Conservation (phyloP, 768 basidiomycete genomes). For the Amanita brunnescens region DNA sequence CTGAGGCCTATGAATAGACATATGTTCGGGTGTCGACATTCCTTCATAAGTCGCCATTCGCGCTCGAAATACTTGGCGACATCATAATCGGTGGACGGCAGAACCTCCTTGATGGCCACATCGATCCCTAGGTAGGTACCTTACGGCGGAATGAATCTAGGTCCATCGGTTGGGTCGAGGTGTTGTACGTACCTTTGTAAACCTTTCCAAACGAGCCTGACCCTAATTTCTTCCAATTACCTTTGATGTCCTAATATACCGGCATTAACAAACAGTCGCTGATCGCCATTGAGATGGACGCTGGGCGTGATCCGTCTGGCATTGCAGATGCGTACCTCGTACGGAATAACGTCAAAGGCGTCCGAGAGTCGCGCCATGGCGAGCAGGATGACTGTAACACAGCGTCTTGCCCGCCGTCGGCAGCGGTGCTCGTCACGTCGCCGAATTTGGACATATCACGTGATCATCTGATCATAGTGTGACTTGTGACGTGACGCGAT, state of each 20-base stretch:
- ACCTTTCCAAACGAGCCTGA: slow-evolving; percentile 93
- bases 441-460: background rate
- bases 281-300: slow-evolving; percentile 4
- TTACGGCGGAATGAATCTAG: slow-evolving; percentile 26
- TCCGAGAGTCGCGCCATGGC: slow-evolving; percentile 37
- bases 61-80: slow-evolving; percentile 96
- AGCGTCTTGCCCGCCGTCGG: background rate
- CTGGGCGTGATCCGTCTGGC: background rate
- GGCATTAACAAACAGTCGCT: background rate
- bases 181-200: slow-evolving; percentile 56
- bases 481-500: background rate
- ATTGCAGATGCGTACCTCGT: slow-evolving; percentile 43
- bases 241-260: slow-evolving; percentile 64
- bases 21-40: slow-evolving; percentile 87
- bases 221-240: slow-evolving; percentile 82
- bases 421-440: background rate
- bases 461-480: background rate
- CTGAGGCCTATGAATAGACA: slow-evolving; percentile 90
- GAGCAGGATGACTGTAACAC: background rate
- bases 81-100: slow-evolving; percentile 87
- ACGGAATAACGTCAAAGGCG: slow-evolving; percentile 85
- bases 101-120: slow-evolving; percentile 93
- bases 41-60: slow-evolving; percentile 98
- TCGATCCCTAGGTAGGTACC: slow-evolving; percentile 88
- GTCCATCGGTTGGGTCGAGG: background rate